Percentiles rank a stretch among this genome's conserved stretches.
phyloP scores from a whole-genome alignment of 169 alveolate species.

The Eimeria brunetti region DNA sequence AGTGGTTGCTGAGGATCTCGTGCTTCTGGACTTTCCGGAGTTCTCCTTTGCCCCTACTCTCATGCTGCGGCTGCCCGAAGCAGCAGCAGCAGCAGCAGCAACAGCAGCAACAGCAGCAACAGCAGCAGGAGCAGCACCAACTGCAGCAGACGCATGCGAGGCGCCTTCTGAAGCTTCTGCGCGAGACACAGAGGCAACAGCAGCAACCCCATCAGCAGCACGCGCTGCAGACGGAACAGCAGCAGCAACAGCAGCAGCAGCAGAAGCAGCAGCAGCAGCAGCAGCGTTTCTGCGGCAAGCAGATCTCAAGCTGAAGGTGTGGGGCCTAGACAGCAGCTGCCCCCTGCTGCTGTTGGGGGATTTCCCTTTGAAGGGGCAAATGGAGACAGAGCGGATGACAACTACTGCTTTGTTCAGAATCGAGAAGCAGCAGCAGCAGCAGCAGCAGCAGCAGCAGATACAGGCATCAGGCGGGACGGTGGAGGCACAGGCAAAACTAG shows the following conservation, averaged over 20 bases:
- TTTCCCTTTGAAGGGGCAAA: conserved; percentile 23
- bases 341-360: conserved; percentile 52
- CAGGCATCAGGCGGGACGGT: not conserved
- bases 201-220: not conserved
- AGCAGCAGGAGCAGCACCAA: not conserved
- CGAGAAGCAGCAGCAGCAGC: conserved; percentile 21
- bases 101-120: conserved; percentile 4
- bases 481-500: conserved; percentile 29
- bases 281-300: conserved; percentile 50
- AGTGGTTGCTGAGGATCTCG: conserved; percentile 35
- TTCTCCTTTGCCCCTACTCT: conserved; percentile 52
- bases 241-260: conserved; percentile 11
- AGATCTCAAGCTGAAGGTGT: conserved; percentile 9
- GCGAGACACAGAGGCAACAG: not conserved
- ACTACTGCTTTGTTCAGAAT: conserved; percentile 23
- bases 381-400: not conserved
- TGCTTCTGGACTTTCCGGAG: conserved; percentile 65
- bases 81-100: not conserved
- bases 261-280: conserved; percentile 52
- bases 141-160: not conserved
- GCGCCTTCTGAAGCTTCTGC: not conserved
- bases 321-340: conserved; percentile 27
- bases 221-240: not conserved
- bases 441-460: conserved; percentile 47
- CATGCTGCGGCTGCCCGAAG: not conserved